Conservation (phyloP, 495 filamentous ascomycete genomes). For the Lasiosphaeriaceae sp. region DNA sequence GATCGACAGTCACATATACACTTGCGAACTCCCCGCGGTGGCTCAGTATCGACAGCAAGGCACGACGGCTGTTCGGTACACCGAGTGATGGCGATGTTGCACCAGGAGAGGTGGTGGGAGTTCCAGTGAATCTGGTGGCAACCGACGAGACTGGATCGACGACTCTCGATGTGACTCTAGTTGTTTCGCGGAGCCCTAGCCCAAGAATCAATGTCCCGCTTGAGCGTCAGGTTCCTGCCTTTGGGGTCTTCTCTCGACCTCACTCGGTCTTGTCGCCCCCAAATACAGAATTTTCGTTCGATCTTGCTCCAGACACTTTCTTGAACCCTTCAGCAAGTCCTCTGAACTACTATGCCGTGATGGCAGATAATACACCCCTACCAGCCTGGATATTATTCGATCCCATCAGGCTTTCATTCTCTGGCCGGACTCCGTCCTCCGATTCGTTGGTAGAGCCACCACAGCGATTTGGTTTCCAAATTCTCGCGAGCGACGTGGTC, state of each 20-base stretch:
- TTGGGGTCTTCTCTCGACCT: slow-evolving; percentile 40
- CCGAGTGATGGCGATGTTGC: slow-evolving; percentile 56
- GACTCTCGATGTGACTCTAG: slow-evolving; percentile 55
- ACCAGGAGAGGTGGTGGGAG: slow-evolving; percentile 37
- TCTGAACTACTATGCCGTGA: slow-evolving; percentile 70
- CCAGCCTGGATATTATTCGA: slow-evolving; percentile 87
- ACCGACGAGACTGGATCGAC: slow-evolving; percentile 55
- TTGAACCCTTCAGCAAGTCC: slow-evolving; percentile 16
- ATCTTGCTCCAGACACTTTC: slow-evolving; percentile 38
- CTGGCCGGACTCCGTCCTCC: slow-evolving; percentile 64
- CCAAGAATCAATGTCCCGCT: slow-evolving; percentile 35
- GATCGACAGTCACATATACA: slow-evolving; percentile 54
- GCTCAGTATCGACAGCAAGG: slow-evolving; percentile 62
- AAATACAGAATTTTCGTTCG: slow-evolving; percentile 34
- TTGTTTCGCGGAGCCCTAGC: slow-evolving; percentile 51
- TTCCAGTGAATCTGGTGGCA: slow-evolving; percentile 56
- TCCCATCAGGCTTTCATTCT: slow-evolving; percentile 58
- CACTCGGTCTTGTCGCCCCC: slow-evolving; percentile 36
- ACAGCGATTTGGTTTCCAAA: slow-evolving; percentile 65
- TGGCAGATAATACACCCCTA: slow-evolving; percentile 71
- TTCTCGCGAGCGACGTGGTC: slow-evolving; percentile 76
- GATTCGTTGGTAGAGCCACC: slow-evolving; percentile 61
- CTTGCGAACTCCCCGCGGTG: slow-evolving; percentile 61
- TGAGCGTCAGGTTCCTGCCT: slow-evolving; percentile 32
- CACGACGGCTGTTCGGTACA: slow-evolving; percentile 61